Evolutionary conservation across 768 basidiomycete species (phyloP), one percentile per base, ranked within the genome.

Genomic region (Mycena kentingensis): DNA sequence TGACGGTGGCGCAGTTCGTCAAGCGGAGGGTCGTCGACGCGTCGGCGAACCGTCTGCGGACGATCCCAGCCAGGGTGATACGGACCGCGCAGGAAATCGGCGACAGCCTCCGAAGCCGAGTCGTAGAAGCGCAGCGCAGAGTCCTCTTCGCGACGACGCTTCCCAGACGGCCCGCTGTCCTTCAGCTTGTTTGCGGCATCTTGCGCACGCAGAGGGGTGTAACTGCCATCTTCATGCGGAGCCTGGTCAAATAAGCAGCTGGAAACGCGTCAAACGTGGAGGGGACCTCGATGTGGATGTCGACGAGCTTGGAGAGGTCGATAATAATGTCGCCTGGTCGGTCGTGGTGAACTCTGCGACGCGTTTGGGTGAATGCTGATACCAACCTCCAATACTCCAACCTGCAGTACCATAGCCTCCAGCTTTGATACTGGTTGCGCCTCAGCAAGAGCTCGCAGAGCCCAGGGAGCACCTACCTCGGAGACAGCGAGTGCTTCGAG

Each of bases 401-500:
- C 92, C 93, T 10, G 87, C 90, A 1, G 90, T 94, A 5, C 93
- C 94, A 64, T 89, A 94, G 0, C 94, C 94, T 22, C 94, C 94
- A 1, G 90, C 88, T 66, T 92, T 93, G 61, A 93, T 79, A 8
- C 90, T 93, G 28, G 38, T 38, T 16, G 12, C 12, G 29, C n/a
- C n/a, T n/a, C n/a, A n/a, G 22, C 10, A 42, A 5, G 31, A 32
- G 18, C 24, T n/a, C 4, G 16, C 18, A 24, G n/a, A 7, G 19
- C 18, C 6, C 5, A 32, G 8, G 15, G 5, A 3, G 41, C 7
- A 52, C 13, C 24, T 18, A 46, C 52, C 52, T 54, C 5, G 88
- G 81, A 10, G 87, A 83, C 3, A 95, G 72, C 0, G 71, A 70
- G 63, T 93, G 77, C 48, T 82, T 81, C n/a, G 66, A 70, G 64